Percentiles rank a stretch among this genome's conserved stretches.
phyloP scores from a whole-genome alignment of 371 early-diverging fungal genomes.

The Mortierella sp. region DNA sequence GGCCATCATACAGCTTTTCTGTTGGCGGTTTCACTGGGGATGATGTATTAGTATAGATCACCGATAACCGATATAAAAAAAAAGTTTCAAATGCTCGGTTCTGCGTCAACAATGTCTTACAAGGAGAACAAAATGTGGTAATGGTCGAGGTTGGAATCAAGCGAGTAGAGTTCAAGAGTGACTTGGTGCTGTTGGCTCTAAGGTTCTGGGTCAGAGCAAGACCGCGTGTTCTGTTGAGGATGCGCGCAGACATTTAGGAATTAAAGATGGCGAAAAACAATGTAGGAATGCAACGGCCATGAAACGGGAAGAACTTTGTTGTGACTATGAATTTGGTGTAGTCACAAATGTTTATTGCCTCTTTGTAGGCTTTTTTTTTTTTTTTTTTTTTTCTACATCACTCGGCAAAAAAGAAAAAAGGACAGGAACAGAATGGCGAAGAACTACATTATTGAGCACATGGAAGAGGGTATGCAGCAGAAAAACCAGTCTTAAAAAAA shows the following conservation, averaged over 20 bases:
- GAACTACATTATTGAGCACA: conserved; percentile 81
- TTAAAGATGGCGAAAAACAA: too few species aligned
- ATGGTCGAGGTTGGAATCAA: conserved; percentile 19
- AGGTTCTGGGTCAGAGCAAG: not conserved
- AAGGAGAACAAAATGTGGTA: conserved; percentile 30
- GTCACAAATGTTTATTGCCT: conserved; percentile 4
- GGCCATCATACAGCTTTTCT: conserved; percentile 65
- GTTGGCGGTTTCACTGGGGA: conserved; percentile 40
- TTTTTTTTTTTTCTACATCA: conserved; percentile 3
- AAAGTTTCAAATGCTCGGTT: not conserved
- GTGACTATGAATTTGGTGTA: conserved; percentile 4
- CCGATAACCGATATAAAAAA: not conserved
- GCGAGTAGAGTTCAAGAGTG: not conserved
- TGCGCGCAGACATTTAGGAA: conserved; percentile 20
- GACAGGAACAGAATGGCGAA: conserved; percentile 38
- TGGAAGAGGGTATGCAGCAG: conserved; percentile 68
- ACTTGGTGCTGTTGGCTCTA: not conserved
- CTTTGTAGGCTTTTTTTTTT: not conserved
- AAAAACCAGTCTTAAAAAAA: not conserved
- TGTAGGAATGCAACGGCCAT: too few species aligned
- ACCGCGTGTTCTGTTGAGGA: conserved; percentile 9
- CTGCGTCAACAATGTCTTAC: conserved; percentile 11
- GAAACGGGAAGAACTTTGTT: not conserved
- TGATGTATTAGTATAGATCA: not conserved
- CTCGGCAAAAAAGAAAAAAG: not conserved